phyloP scores from a whole-genome alignment of 768 basidiomycete species.

The Termitomyces sp. region DNA sequence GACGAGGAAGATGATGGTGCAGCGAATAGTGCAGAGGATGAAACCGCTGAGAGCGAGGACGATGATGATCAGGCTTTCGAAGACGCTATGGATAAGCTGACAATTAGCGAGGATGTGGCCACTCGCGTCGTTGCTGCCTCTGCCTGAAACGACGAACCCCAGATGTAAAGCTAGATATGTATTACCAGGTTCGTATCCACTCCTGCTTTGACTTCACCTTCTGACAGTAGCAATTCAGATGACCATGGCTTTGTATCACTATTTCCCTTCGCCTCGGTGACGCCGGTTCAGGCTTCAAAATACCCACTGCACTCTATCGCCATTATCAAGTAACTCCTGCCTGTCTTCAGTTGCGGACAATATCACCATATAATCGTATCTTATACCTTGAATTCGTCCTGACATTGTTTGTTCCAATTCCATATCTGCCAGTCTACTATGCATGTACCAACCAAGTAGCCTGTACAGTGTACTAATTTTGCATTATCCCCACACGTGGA shows the following conservation, averaged over 20 bases:
- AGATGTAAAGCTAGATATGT: slow-evolving; percentile 7
- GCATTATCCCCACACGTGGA: too few species aligned
- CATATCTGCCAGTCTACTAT: too few species aligned
- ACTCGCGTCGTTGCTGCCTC: slow-evolving; percentile 20
- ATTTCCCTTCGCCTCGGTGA: background rate
- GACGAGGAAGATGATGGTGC: slow-evolving; percentile 48
- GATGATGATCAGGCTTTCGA: slow-evolving; percentile 48
- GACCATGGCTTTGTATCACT: slow-evolving; percentile 3
- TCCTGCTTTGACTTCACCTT: background rate
- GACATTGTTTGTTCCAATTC: too few species aligned
- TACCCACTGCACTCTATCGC: background rate
- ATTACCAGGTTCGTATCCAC: slow-evolving; percentile 11
- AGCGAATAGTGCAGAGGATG: slow-evolving; percentile 37
- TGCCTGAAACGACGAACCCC: slow-evolving; percentile 16
- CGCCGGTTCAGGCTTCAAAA: background rate
- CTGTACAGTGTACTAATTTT: too few species aligned
- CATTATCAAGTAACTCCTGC: background rate
- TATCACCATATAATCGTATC: too few species aligned
- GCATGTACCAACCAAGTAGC: too few species aligned
- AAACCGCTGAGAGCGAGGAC: slow-evolving; percentile 35
- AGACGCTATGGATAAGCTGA: slow-evolving; percentile 66
- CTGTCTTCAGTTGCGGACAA: too few species aligned
- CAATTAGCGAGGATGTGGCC: slow-evolving; percentile 30
- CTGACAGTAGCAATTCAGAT: background rate
- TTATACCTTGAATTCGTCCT: too few species aligned